Percentiles rank a stretch among this genome's conserved stretches.
Conservation (phyloP, 768 basidiomycete genomes). For the Mycena vulgaris region DNA sequence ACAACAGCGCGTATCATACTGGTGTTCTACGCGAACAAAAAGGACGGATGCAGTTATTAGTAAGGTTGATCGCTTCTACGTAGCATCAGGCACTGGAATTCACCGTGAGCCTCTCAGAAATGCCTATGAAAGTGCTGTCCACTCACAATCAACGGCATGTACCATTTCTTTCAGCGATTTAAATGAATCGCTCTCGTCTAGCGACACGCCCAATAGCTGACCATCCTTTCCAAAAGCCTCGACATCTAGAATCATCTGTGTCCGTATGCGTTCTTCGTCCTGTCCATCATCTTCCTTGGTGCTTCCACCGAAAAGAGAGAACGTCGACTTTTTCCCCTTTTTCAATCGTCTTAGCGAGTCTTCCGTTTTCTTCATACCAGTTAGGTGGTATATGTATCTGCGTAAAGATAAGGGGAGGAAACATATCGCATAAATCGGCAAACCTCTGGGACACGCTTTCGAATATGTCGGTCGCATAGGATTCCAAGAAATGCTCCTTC, state of each 20-base stretch:
- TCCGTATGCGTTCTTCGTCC: slow-evolving; percentile 91
- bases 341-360: slow-evolving; percentile 90
- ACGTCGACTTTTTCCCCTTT: slow-evolving; percentile 84
- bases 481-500: slow-evolving; percentile 65
- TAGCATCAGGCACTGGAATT: slow-evolving; percentile 20
- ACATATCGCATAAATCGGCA: slow-evolving; percentile 23
- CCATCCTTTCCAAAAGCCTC: slow-evolving; percentile 88
- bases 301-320: slow-evolving; percentile 80
- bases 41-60: too few species aligned
- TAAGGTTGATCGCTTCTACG: not conserved
- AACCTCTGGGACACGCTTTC: slow-evolving; percentile 80
- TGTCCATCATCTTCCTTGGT: slow-evolving; percentile 77
- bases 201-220: slow-evolving; percentile 74
- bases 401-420: slow-evolving; percentile 1
- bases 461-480: slow-evolving; percentile 75
- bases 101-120: not conserved
- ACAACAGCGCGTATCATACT: too few species aligned
- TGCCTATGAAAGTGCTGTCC: not conserved
- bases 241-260: slow-evolving; percentile 90
- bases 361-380: slow-evolving; percentile 92
- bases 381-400: slow-evolving; percentile 87
- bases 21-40: too few species aligned
- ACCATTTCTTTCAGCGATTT: slow-evolving; percentile 73
- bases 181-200: slow-evolving; percentile 68
- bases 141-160: slow-evolving; percentile 47